Evolutionary conservation across 495 filamentous ascomycete genomes (phyloP).

Genomic region (Penicillium bialowiezense): DNA sequence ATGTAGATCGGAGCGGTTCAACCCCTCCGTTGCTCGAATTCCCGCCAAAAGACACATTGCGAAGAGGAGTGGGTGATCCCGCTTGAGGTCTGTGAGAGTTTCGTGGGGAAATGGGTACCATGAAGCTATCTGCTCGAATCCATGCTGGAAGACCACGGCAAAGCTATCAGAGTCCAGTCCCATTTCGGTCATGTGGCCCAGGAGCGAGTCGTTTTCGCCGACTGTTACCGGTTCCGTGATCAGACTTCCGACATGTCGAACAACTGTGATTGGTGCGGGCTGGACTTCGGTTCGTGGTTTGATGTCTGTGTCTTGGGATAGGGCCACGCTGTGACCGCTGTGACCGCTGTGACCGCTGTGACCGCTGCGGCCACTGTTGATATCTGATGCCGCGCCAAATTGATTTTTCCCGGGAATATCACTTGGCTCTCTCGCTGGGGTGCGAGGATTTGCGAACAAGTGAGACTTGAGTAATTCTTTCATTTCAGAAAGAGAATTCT

Average conservation of each 20-base stretch:
- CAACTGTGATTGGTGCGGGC: constrained; percentile 6
- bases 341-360: not conserved
- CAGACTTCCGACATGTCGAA: constrained; percentile 5
- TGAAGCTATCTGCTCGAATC: constrained; percentile 6
- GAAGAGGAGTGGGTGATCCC: constrained; percentile 3
- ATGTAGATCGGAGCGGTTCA: constrained; percentile 1
- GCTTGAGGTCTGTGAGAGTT: constrained; percentile 3
- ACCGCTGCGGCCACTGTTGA: not conserved
- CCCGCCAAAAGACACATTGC: constrained; percentile 7
- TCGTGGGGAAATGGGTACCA: constrained; percentile 7
- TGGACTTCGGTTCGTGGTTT: constrained; percentile 1
- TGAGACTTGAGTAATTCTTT: constrained; percentile 3
- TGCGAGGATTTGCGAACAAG: not conserved
- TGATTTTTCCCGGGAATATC: not conserved
- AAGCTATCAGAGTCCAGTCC: constrained; percentile 5
- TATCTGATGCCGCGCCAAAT: not conserved
- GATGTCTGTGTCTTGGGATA: not conserved
- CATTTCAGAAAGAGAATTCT: constrained; percentile 1
- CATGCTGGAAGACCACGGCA: constrained; percentile 3
- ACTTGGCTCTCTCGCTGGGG: not conserved
- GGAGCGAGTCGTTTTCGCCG: constrained; percentile 2
- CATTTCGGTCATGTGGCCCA: constrained; percentile 5
- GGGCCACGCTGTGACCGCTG: not conserved
- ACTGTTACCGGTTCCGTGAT: constrained; percentile 7
- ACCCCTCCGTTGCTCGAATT: constrained; percentile 3